Base-by-base conservation (phyloP, 2,329 filamentous ascomycete species). In the Ramichloridium luteum region DNA sequence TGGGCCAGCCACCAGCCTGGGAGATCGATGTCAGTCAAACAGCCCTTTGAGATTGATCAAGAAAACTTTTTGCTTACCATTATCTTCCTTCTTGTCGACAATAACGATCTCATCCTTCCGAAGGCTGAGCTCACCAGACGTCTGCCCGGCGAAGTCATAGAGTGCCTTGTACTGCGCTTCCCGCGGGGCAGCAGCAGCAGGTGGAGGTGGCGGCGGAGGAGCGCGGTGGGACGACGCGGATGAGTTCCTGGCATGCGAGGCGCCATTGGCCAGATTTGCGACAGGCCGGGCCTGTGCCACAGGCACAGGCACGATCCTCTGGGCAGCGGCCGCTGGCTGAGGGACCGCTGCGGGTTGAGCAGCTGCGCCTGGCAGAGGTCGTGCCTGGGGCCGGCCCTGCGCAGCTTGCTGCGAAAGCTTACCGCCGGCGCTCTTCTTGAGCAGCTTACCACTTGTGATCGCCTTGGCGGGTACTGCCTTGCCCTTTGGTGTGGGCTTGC, bases 1-100 rank as follows among this genome's bases (percentile, higher is more conserved):
- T 84, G 88, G 41, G 79, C 90, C 28, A 96, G 68, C 88, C 88
- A 96, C 90, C 90, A 98, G 32, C 90, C 88, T 93, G 45, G 23
- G 25, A 31, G 31, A 47, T n/a, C n/a, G n/a, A n/a, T 35, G 53
- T 55, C 31, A 35, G 44, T 33, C 15, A 20, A n/a, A n/a, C n/a
- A n/a, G n/a, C n/a, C n/a, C n/a, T n/a, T n/a, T 32, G 17, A 34
- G 31, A 10, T 11, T 17, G 9, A 30, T 11, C 27, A 16, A 10
- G 12, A 28, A 22, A 10, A 22, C 8, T 12, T 22, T 16, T 18
- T 27, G 57, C 77, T 57, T 72, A 93, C 88, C 90, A 54, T 96
- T 96, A 56, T 72, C 77, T 59, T 94, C 88, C 59, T 94, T 94
- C 51, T 90, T 80, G n/a, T 92, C 72, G 51, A 98, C 76, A 55